These are phyloP conservation scores for Rhizopogon vinicolor DNA, from an alignment of 768 basidiomycete species.

Conservation along the genomic window DNA sequence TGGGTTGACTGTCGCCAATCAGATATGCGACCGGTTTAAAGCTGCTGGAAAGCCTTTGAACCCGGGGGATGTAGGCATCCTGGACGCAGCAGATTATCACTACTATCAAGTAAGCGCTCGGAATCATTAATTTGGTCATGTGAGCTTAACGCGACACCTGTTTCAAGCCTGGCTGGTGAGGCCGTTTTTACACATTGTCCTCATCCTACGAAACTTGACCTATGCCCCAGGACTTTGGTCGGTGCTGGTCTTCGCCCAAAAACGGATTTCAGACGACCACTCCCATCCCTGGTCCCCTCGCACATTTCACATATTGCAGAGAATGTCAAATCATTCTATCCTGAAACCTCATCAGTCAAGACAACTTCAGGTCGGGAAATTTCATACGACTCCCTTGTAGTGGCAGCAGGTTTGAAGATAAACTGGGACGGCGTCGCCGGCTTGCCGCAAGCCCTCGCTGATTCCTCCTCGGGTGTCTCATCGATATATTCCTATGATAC, in stretches of 20 bases:
- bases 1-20: constrained; percentile 80
- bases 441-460: constrained; percentile 69
- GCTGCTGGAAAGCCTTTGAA: constrained; percentile 62
- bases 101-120: constrained; percentile 66
- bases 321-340: constrained; percentile 71
- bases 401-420: constrained; percentile 84
- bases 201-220: background rate
- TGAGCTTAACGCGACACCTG: background rate
- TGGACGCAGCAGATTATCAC: constrained; percentile 80
- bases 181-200: background rate
- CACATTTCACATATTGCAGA: constrained; percentile 70
- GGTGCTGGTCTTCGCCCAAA: constrained; percentile 83
- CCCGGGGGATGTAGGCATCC: constrained; percentile 76
- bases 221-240: constrained; percentile 71
- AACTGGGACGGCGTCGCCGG: constrained; percentile 79
- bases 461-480: constrained; percentile 77
- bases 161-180: constrained; percentile 83
- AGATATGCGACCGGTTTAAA: constrained; percentile 79
- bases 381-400: constrained; percentile 81
- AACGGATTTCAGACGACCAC: constrained; percentile 57
- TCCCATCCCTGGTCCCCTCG: constrained; percentile 67
- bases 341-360: constrained; percentile 66
- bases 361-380: constrained; percentile 67
- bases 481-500: constrained; percentile 90
- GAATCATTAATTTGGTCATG: background rate